Base-by-base conservation (phyloP, 768 basidiomycete species). In the Kwoniella mangroviensis region DNA sequence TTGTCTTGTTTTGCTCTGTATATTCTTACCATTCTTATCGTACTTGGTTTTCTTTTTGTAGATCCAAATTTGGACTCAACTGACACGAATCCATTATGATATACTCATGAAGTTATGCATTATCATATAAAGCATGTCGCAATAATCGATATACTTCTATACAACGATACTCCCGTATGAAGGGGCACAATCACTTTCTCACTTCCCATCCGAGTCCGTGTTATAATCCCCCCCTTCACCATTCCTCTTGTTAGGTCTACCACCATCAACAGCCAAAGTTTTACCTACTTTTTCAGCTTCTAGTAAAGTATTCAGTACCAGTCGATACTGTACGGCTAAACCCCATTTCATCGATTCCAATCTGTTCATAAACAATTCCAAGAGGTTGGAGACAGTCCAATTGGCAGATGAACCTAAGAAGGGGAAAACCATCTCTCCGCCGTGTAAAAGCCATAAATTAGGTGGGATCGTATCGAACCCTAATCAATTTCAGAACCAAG, bases 381-480 rank as follows among this genome's bases (percentile, higher is more conserved):
- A 57, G 9, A 71, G 67, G 28, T 61, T 55, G 3, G 34, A 52
- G 15, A 75, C 74, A 0, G 69, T 68, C 56, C 76, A 63, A 12
- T 61, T 65, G 21, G 67, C 42, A 2, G 75, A 71, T 4, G 73
- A 75, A 40, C 75, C 75, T 13, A 80, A 52, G 56, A 70, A 73
- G 11, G 78, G 79, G n/a, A 80, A 70, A 40, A 72, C 60, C 41
- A 77, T 74, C 55, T 73, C 69, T 12, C 75, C 75, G 13, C 75
- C 73, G 34, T 75, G 74, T 7, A 63, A 65, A 7, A 80, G 45
- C 79, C 79, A 80, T 61, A 72, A 58, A 2, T 53, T 63, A 19
- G 73, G 75, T 54, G 74, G 77, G 45, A 66, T 65, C 2, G 72
- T 68, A 58, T 80, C 79, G 55, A 72, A 77, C 77, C 75, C 79